These are phyloP conservation scores for Yarrowia alimentaria DNA, from an alignment of 805 yeast species.

Conservation along the genomic window DNA sequence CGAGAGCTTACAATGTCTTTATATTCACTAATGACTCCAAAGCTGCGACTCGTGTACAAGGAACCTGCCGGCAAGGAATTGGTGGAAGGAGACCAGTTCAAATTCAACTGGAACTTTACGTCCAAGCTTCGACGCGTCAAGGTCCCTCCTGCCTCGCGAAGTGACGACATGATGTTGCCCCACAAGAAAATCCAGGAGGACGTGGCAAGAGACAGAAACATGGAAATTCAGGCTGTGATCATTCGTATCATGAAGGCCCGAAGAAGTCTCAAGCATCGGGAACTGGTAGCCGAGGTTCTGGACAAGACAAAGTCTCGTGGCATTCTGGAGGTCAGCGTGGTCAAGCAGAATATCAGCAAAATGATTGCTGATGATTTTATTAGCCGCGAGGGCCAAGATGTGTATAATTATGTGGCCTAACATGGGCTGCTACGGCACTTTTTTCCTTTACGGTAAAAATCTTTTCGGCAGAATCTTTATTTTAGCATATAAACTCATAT, in stretches of 20 bases:
- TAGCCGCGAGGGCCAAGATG: constrained; percentile 7
- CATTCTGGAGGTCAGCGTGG: constrained; percentile 34
- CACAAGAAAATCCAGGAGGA: constrained; percentile 33
- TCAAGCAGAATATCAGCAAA: constrained; percentile 38
- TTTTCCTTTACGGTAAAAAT: too few relatives aligned
- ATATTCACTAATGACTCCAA: constrained; percentile 12
- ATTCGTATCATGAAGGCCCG: constrained; percentile 39
- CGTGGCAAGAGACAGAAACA: constrained; percentile 37
- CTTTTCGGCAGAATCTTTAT: too few relatives aligned
- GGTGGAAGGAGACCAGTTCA: constrained; percentile 32
- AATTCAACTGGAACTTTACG: constrained; percentile 34
- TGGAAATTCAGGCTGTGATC: constrained; percentile 40
- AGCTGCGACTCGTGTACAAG: background rate
- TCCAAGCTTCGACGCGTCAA: constrained; percentile 34
- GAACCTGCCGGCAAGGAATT: too few relatives aligned
- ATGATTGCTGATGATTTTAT: constrained; percentile 31
- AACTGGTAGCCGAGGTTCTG: constrained; percentile 36
- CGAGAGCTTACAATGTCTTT: constrained; percentile 1
- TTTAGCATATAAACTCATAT: too few relatives aligned
- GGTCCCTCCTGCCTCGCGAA: constrained; percentile 34
- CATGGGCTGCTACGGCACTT: too few relatives aligned
- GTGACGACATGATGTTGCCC: constrained; percentile 7
- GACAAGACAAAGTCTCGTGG: constrained; percentile 38
- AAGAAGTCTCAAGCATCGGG: constrained; percentile 34
- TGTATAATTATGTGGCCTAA: constrained; percentile 17